Evolutionary conservation across 192 early-diverging fungal genomes (phyloP).

Genomic region (Mortierella claussenii): DNA sequence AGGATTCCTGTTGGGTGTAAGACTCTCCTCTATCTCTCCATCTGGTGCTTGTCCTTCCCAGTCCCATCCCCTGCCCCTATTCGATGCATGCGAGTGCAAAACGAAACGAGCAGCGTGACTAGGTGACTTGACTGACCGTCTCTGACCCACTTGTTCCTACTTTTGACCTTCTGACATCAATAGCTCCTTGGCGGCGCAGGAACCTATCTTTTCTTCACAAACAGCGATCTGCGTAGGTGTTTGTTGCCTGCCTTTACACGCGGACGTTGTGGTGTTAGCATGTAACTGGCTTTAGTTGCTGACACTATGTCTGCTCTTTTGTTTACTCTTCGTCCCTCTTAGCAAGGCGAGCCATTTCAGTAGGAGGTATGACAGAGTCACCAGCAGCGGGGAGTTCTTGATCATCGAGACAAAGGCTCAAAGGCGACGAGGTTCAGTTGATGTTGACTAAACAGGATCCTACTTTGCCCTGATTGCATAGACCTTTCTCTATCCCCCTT

Average conservation of each 20-base stretch:
- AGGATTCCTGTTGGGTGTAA: conserved; percentile 25
- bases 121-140: too few species aligned
- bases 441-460: too few species aligned
- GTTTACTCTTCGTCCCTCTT: background rate
- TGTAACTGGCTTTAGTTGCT: background rate
- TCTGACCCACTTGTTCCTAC: background rate
- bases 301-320: background rate
- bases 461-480: conserved; percentile 1
- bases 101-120: too few species aligned
- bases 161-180: background rate
- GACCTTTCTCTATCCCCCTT: conserved; percentile 14
- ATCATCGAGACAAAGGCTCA: too few species aligned
- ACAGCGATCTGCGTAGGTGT: conserved; percentile 42
- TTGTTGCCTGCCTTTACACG: background rate
- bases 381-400: too few species aligned
- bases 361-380: conserved; percentile 9
- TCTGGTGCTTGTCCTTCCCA: background rate
- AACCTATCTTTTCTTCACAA: conserved; percentile 35
- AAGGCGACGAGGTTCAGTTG: too few species aligned
- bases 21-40: too few species aligned
- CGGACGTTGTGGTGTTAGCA: background rate
- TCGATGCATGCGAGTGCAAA: too few species aligned
- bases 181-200: conserved; percentile 44
- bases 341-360: conserved; percentile 13
- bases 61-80: too few species aligned